phyloP scores from a whole-genome alignment of 805 yeast genomes.

The Suhomyces vadensis region DNA sequence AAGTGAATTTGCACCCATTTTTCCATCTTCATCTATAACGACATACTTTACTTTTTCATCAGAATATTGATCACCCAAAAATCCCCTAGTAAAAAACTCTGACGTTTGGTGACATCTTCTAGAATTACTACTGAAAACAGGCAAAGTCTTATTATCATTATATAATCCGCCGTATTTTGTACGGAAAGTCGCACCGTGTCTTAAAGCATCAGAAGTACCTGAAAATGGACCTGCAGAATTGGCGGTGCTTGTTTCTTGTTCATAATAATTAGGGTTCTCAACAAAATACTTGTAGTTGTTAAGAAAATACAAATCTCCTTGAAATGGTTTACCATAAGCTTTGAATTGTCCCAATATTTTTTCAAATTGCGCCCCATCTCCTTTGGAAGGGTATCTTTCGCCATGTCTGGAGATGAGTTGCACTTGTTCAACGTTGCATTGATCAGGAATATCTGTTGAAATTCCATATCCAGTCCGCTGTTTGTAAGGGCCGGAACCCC shows the following conservation, averaged over 20 bases:
- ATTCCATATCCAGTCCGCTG: slow-evolving; percentile 29
- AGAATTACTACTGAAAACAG: slow-evolving; percentile 56
- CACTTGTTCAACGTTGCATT: slow-evolving; percentile 62
- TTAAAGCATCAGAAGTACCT: slow-evolving; percentile 51
- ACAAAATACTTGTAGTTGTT: slow-evolving; percentile 55
- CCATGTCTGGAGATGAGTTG: slow-evolving; percentile 77
- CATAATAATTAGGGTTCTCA: slow-evolving; percentile 37
- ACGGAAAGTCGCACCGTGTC: slow-evolving; percentile 52
- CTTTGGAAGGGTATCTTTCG: slow-evolving; percentile 57
- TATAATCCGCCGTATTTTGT: slow-evolving; percentile 50
- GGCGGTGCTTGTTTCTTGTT: slow-evolving; percentile 51
- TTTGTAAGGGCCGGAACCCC: slow-evolving; percentile 28
- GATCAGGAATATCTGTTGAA: slow-evolving; percentile 30
- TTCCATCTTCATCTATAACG: slow-evolving; percentile 47
- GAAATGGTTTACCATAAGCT: slow-evolving; percentile 28
- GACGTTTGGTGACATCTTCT: slow-evolving; percentile 59
- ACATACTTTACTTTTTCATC: slow-evolving; percentile 33
- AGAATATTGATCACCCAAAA: slow-evolving; percentile 46
- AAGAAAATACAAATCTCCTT: slow-evolving; percentile 56
- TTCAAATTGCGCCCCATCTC: slow-evolving; percentile 30
- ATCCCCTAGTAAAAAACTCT: slow-evolving; percentile 57
- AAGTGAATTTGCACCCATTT: slow-evolving; percentile 59
- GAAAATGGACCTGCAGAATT: slow-evolving; percentile 46
- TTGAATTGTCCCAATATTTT: slow-evolving; percentile 27
- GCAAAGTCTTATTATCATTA: slow-evolving; percentile 34